Percentiles rank a stretch among this genome's conserved stretches.
phyloP scores from a whole-genome alignment of 1,139 yeast genomes.

The Nakaseomyces nivariensis region DNA sequence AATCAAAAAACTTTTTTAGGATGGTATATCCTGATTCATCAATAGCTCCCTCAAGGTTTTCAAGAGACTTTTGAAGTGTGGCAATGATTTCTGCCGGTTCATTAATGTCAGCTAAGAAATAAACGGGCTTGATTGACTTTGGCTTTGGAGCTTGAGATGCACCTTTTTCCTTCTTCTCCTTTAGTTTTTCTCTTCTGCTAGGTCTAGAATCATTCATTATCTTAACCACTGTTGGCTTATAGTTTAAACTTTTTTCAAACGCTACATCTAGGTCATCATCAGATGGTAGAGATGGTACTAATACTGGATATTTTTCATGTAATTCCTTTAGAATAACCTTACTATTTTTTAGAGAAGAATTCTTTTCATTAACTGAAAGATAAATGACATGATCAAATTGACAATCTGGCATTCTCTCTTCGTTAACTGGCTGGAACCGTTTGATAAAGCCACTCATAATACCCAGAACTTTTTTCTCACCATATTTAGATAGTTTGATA shows the following conservation, averaged over 20 bases:
- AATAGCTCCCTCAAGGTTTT: not conserved
- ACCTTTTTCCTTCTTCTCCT: slow-evolving; percentile 9
- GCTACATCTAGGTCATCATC: slow-evolving; percentile 35
- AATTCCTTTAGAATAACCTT: slow-evolving; percentile 36
- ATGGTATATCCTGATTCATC: not conserved
- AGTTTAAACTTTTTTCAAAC: slow-evolving; percentile 40
- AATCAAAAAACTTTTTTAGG: not conserved
- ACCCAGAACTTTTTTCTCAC: slow-evolving; percentile 39
- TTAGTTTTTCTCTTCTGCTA: slow-evolving; percentile 13
- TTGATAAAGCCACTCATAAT: slow-evolving; percentile 68
- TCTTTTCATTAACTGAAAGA: slow-evolving; percentile 35
- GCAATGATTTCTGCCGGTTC: slow-evolving; percentile 11
- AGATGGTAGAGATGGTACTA: slow-evolving; percentile 38
- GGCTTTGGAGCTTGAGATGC: slow-evolving; percentile 14
- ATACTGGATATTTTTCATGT: slow-evolving; percentile 36
- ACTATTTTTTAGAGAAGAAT: slow-evolving; percentile 49
- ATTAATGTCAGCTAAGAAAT: slow-evolving; percentile 32
- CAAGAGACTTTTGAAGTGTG: not conserved
- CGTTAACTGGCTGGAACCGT: slow-evolving; percentile 54
- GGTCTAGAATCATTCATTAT: slow-evolving; percentile 21
- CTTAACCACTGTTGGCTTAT: slow-evolving; percentile 44
- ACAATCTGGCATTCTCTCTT: slow-evolving; percentile 47
- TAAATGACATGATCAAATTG: slow-evolving; percentile 56
- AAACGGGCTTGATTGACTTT: slow-evolving; percentile 28
- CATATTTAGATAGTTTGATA: slow-evolving; percentile 46